Conservation (phyloP, 345 rosid species). For the Erysimum cheiranthoides region DNA sequence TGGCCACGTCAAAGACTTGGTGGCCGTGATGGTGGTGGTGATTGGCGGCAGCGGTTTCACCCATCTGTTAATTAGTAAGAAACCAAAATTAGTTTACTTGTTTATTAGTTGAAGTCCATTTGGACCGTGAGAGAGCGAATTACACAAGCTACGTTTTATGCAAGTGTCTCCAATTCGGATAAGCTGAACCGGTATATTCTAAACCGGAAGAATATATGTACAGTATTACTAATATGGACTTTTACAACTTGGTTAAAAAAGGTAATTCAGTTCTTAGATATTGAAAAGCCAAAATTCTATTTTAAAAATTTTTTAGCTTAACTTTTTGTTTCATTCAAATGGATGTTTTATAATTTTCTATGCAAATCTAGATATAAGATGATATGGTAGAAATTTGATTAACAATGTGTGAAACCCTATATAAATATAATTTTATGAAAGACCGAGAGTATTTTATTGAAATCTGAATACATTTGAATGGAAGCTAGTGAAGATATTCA, state of each 20-base stretch:
- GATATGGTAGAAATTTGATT: background rate
- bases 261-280: background rate
- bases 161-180: too few relatives aligned
- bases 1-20: slow-evolving; percentile 51
- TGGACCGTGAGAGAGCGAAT: background rate
- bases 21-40: slow-evolving; percentile 46
- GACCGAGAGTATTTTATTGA: background rate
- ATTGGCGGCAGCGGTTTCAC: slow-evolving; percentile 55
- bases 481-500: background rate
- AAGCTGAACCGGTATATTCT: background rate
- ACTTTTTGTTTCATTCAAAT: background rate
- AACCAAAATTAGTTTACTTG: slow-evolving; percentile 9
- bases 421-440: background rate
- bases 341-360: background rate
- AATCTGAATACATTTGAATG: background rate
- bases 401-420: background rate
- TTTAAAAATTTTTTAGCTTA: background rate
- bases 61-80: slow-evolving; percentile 47
- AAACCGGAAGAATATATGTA: background rate
- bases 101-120: background rate
- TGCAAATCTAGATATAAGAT: background rate
- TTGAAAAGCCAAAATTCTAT: background rate
- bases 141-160: background rate
- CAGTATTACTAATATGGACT: background rate
- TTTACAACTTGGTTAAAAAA: background rate